Evolutionary conservation across 176 grass and related monocot genomes (phyloP).

Genomic region (Secale cereale): DNA sequence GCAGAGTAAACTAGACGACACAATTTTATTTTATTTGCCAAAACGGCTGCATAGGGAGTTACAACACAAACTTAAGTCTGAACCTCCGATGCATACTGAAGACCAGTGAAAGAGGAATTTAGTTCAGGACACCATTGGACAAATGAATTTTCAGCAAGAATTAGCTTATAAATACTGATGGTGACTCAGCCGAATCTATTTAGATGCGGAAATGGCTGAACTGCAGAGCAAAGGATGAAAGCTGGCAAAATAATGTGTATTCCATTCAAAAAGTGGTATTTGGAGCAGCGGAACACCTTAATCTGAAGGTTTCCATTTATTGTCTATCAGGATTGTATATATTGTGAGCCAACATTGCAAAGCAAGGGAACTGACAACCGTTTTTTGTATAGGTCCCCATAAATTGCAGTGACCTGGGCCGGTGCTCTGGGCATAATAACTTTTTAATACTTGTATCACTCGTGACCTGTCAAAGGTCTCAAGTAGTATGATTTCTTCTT

Average conservation of each 20-base stretch:
- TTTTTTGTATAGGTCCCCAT: neutral
- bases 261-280: neutral
- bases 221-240: neutral
- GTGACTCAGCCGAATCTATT: neutral
- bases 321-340: neutral
- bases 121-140: neutral
- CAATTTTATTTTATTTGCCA: neutral
- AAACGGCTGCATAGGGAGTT: neutral
- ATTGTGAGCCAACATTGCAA: neutral
- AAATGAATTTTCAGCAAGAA: neutral
- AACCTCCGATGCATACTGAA: neutral
- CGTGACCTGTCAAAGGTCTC: neutral
- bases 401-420: neutral
- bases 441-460: neutral
- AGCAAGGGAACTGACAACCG: neutral
- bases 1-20: neutral
- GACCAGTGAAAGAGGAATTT: neutral
- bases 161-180: neutral
- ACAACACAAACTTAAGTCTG: neutral
- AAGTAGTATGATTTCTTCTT: neutral
- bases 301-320: neutral
- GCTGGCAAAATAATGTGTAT: neutral
- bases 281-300: neutral
- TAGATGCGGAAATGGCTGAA: neutral
- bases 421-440: neutral